Conservation (phyloP, 2,329 filamentous ascomycete species). For the Aspergillaceae sp. region DNA sequence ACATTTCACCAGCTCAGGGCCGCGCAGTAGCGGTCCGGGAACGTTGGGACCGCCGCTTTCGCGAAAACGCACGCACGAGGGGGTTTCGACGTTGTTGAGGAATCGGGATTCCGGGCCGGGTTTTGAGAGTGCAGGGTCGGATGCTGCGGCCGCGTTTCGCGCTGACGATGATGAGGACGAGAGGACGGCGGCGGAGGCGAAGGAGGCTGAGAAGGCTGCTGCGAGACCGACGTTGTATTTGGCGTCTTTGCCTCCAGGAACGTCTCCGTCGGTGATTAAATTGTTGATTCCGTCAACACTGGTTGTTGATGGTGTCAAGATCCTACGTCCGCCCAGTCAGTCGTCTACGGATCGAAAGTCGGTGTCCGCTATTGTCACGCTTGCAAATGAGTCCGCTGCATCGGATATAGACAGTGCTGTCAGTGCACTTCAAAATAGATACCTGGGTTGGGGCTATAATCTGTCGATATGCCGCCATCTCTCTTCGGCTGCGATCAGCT, state of each 20-base stretch:
- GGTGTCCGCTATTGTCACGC: slow-evolving; percentile 67
- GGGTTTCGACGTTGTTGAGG: slow-evolving; percentile 25
- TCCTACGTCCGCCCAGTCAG: slow-evolving; percentile 49
- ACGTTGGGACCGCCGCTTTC: slow-evolving; percentile 38
- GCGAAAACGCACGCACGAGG: slow-evolving; percentile 39
- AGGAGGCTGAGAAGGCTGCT: slow-evolving; percentile 39
- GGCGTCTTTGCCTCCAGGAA: slow-evolving; percentile 46
- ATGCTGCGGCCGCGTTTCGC: slow-evolving; percentile 34
- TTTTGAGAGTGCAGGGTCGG: slow-evolving; percentile 30
- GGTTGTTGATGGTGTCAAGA: slow-evolving; percentile 63
- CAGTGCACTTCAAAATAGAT: slow-evolving; percentile 69
- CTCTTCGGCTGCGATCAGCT: slow-evolving; percentile 62
- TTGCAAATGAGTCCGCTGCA: slow-evolving; percentile 70
- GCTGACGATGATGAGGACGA: slow-evolving; percentile 39
- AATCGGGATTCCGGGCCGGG: slow-evolving; percentile 34
- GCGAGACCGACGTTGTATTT: slow-evolving; percentile 50
- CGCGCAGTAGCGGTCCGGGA: slow-evolving; percentile 43
- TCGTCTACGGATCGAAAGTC: slow-evolving; percentile 56
- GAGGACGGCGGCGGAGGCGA: slow-evolving; percentile 28
- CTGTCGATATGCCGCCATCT: slow-evolving; percentile 73
- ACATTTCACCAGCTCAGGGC: slow-evolving; percentile 48
- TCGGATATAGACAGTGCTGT: slow-evolving; percentile 76
- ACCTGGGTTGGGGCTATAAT: slow-evolving; percentile 77
- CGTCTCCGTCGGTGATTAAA: slow-evolving; percentile 43
- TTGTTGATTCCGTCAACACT: slow-evolving; percentile 46